phyloP scores from a whole-genome alignment of 1,139 yeast species.

The Scheffersomyces cryptocercus region DNA sequence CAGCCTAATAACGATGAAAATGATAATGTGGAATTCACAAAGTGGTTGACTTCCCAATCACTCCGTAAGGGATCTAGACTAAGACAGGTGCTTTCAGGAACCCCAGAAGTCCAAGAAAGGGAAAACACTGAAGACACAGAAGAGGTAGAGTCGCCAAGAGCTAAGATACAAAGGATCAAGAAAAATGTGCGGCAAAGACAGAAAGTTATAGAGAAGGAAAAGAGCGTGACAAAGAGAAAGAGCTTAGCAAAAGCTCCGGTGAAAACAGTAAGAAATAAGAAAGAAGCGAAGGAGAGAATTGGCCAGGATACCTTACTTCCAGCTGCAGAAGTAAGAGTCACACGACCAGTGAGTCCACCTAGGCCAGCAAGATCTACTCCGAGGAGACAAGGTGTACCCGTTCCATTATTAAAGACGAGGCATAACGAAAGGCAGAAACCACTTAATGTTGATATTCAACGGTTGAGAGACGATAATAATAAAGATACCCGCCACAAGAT shows the following conservation, averaged over 20 bases:
- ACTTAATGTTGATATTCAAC: conserved; percentile 27
- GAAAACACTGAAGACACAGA: background rate
- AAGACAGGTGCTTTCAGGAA: background rate
- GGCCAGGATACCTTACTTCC: conserved; percentile 1
- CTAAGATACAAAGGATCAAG: conserved; percentile 6
- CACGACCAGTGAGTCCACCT: background rate
- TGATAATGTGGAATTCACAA: conserved; percentile 12
- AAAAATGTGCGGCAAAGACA: conserved; percentile 7
- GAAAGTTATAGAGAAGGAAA: conserved; percentile 5
- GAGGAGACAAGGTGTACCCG: conserved; percentile 3
- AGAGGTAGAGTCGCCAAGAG: conserved; percentile 5
- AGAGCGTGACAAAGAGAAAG: conserved; percentile 13
- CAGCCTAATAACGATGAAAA: conserved; percentile 2
- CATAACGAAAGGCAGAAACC: conserved; percentile 28
- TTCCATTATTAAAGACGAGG: conserved; percentile 23
- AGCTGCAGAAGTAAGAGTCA: background rate
- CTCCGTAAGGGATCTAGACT: background rate
- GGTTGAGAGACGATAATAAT: conserved; percentile 23
- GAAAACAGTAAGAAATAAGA: background rate
- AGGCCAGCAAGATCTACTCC: background rate
- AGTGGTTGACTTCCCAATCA: conserved; percentile 9
- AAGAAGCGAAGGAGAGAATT: conserved; percentile 1
- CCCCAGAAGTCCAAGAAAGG: background rate
- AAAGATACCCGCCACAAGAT: conserved; percentile 28
- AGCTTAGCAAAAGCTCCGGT: conserved; percentile 1